Evolutionary conservation across 23 red algal species (phyloP).

Genomic region (Gracilaria domingensis): DNA sequence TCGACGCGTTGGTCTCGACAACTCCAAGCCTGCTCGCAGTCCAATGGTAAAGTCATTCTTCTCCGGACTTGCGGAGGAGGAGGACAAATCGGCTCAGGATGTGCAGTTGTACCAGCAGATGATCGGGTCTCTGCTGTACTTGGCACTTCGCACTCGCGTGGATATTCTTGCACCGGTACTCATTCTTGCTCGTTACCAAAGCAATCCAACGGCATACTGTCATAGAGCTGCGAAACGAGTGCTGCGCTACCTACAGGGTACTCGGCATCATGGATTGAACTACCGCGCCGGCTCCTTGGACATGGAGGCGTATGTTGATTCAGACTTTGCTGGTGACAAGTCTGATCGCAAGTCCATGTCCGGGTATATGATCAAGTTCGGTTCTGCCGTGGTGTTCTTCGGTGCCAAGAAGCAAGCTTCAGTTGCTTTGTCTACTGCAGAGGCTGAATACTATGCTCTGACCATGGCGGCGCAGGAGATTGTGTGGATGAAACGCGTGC

Average conservation of each 20-base stretch:
- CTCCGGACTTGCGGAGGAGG: background rate
- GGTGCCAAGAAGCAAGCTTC: constrained; percentile 16
- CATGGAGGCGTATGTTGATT: constrained; percentile 10
- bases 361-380: constrained; percentile 21
- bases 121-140: constrained; percentile 17
- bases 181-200: constrained; percentile 34
- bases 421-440: background rate
- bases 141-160: constrained; percentile 18
- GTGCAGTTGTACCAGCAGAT: constrained; percentile 31
- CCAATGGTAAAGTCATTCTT: constrained; percentile 26
- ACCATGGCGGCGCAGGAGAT: constrained; percentile 13
- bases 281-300: background rate
- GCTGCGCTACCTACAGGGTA: constrained; percentile 41
- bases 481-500: constrained; percentile 9
- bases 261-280: background rate
- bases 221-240: constrained; percentile 43
- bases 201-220: constrained; percentile 29
- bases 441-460: constrained; percentile 28
- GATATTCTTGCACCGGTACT: constrained; percentile 39
- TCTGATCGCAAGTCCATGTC: too few species aligned
- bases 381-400: background rate
- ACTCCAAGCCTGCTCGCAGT: constrained; percentile 12
- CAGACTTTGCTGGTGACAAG: background rate
- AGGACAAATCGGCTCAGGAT: background rate
- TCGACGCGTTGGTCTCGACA: constrained; percentile 4